Conservation (phyloP, 2,329 filamentous ascomycete genomes). For the Fusarium floridanum region DNA sequence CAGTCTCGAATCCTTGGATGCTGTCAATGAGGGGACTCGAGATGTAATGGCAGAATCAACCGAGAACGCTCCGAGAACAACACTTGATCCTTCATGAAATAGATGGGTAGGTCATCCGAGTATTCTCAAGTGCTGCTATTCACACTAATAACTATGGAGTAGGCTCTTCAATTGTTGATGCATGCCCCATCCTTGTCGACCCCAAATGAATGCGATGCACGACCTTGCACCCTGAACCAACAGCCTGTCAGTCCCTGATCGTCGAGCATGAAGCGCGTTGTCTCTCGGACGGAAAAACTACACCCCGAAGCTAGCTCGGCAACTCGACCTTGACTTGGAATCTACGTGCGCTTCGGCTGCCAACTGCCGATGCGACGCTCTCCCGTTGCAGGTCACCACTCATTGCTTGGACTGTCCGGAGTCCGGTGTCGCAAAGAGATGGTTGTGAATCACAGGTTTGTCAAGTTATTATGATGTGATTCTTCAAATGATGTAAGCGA, state of each 20-base stretch:
- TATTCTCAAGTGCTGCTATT: neutral
- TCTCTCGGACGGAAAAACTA: neutral
- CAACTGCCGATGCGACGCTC: conserved; percentile 4
- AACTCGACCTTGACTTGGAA: neutral
- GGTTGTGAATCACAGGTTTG: neutral
- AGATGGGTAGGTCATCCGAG: neutral
- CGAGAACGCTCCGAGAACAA: neutral
- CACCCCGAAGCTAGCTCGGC: neutral
- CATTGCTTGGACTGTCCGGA: neutral
- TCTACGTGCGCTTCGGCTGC: neutral
- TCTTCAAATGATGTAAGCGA: neutral
- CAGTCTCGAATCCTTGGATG: neutral
- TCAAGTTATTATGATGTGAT: neutral
- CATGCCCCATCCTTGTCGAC: neutral
- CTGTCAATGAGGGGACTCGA: neutral
- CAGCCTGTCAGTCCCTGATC: neutral
- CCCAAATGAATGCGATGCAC: neutral
- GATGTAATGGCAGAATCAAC: neutral
- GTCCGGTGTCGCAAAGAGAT: neutral
- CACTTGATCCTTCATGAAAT: neutral
- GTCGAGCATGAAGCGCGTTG: neutral
- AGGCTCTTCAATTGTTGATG: neutral
- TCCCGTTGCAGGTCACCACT: neutral
- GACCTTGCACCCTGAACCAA: neutral
- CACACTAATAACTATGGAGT: neutral